Evolutionary conservation across 2,329 filamentous ascomycete species (phyloP), one percentile per base, ranked within the genome.

Genomic region (Orbilia ellipsospora): DNA sequence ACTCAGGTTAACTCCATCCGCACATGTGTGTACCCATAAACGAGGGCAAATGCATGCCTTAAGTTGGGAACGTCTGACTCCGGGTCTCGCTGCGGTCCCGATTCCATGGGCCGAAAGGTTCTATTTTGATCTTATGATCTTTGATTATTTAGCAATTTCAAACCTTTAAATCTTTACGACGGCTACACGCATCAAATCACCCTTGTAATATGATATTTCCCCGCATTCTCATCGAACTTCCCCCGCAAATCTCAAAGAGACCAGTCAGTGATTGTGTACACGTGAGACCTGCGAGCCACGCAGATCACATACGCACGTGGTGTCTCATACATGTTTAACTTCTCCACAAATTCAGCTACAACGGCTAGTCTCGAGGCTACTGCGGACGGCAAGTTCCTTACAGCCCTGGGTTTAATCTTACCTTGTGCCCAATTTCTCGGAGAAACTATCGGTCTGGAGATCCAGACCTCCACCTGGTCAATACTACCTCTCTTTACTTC

Each of bases 381-480:
- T 36, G 31, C 10, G 10, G 10, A 36, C 5, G 31, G 31, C 5
- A 36, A 10, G 10, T 10, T 36, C 31, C 31, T 36, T 6, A 36
- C 31, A 36, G 2, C 10, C 10, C 31, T 10, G 5, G 31, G 31
- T 36, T 36, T 7, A 36, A 36, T 36, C 31, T 36, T 36, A 40
- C 18, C 26, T 42, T 42, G 28, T 54, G 4, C 16, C 26, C 10
- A 40, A 13, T 28, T 40, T 60, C 54, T 65, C 62, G 69, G 63
- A 68, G 63, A 74, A 74, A 68, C 63, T 64, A 57, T 57, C 63
- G 31, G 31, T 10, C 31, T 62, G 63, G 48, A 51, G 31, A 50
- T 68, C 62, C 52, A 68, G 63, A 60, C 31, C 70, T 45, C 70
- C 68, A 57, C 51, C 70, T 68, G 51, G 55, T 63, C 54, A 67